phyloP scores from a whole-genome alignment of 2,329 filamentous ascomycete genomes.

The Fusarium pilosicola region DNA sequence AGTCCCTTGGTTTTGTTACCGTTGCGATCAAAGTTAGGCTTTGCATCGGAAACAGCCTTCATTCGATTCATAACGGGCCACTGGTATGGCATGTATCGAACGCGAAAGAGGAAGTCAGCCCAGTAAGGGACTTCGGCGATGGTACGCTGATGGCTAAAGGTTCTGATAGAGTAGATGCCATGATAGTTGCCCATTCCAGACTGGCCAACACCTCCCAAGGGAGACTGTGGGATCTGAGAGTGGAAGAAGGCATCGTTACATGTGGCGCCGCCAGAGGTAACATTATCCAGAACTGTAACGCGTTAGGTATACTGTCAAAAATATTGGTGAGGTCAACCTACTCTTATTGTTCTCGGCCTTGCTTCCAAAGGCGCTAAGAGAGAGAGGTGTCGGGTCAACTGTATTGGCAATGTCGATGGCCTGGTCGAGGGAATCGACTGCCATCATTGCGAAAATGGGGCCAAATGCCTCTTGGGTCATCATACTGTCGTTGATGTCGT shows the following conservation, averaged over 20 bases:
- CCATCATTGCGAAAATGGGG: slow-evolving; percentile 85
- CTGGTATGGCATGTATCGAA: slow-evolving; percentile 74
- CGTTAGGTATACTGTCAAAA: slow-evolving; percentile 10
- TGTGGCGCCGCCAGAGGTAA: slow-evolving; percentile 61
- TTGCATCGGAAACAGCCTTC: slow-evolving; percentile 53
- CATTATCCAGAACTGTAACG: slow-evolving; percentile 52
- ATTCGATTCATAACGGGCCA: slow-evolving; percentile 57
- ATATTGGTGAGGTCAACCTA: slow-evolving; percentile 51
- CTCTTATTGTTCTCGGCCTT: slow-evolving; percentile 80
- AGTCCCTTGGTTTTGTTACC: slow-evolving; percentile 63
- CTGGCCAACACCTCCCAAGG: slow-evolving; percentile 61
- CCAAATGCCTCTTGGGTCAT: slow-evolving; percentile 90
- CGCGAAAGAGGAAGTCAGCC: slow-evolving; percentile 64
- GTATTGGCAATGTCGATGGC: slow-evolving; percentile 84
- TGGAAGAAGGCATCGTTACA: slow-evolving; percentile 62
- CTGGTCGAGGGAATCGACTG: slow-evolving; percentile 82
- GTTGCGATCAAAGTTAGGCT: slow-evolving; percentile 71
- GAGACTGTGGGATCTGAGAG: slow-evolving; percentile 52
- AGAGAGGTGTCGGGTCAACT: slow-evolving; percentile 84
- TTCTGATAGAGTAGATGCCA: slow-evolving; percentile 58
- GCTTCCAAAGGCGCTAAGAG: slow-evolving; percentile 85
- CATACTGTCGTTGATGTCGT: slow-evolving; percentile 76
- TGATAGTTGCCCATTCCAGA: slow-evolving; percentile 61
- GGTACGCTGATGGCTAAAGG: slow-evolving; percentile 54
- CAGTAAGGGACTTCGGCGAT: slow-evolving; percentile 51